Conservation (phyloP, 1,284 basidiomycete species). For the Ganoderma boninense region DNA sequence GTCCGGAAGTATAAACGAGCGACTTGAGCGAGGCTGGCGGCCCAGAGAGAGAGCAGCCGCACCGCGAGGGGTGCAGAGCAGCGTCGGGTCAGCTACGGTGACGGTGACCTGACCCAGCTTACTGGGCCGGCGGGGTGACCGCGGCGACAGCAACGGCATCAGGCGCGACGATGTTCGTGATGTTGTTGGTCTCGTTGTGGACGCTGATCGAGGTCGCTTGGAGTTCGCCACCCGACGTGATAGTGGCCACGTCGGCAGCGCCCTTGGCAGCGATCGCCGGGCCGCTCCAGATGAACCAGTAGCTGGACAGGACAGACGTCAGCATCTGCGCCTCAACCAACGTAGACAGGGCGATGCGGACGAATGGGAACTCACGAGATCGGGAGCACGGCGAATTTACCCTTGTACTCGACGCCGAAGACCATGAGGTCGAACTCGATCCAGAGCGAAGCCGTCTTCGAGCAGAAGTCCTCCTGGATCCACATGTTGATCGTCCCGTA, state of each 20-base stretch:
- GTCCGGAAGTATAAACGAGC: too few relatives aligned
- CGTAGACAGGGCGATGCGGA: too few relatives aligned
- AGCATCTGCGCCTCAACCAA: background rate
- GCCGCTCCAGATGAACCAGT: background rate
- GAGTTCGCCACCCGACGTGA: background rate
- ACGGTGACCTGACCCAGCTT: too few relatives aligned
- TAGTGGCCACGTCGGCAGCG: background rate
- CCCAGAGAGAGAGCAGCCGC: too few relatives aligned
- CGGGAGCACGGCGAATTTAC: too few relatives aligned
- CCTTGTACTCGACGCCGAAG: background rate
- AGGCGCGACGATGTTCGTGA: background rate
- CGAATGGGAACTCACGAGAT: too few relatives aligned
- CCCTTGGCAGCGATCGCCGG: background rate
- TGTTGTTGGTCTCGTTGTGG: slow-evolving; percentile 4
- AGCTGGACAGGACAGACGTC: too few relatives aligned
- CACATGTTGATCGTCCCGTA: background rate
- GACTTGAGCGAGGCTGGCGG: too few relatives aligned
- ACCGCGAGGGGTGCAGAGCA: too few relatives aligned
- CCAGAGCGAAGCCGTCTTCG: background rate
- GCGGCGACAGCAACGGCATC: background rate
- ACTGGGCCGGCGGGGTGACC: too few relatives aligned
- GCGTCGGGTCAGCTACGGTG: too few relatives aligned
- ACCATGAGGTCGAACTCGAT: background rate
- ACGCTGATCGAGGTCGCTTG: background rate
- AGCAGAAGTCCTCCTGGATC: background rate